Percentiles rank a stretch among this genome's conserved stretches.
phyloP scores from a whole-genome alignment of 768 basidiomycete species.

The Podaxis sp. region DNA sequence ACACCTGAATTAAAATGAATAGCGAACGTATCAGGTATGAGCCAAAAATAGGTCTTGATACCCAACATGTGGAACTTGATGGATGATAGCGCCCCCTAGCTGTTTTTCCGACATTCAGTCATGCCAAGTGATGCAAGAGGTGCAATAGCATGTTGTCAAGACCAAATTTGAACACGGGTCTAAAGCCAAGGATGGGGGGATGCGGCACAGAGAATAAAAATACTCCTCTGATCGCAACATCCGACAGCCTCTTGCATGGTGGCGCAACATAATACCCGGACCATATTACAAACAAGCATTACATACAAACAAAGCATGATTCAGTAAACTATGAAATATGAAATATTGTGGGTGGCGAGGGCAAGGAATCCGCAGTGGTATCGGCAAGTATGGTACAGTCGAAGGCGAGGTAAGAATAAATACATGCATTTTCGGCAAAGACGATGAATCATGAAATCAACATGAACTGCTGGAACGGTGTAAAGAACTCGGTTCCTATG shows the following conservation, averaged over 20 bases:
- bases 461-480: conserved; percentile 3
- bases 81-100: not conserved
- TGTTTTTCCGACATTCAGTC: conserved; percentile 3
- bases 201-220: not conserved
- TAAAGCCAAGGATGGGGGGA: not conserved
- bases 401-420: conserved; percentile 12
- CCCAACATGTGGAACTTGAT: conserved; percentile 6
- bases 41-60: conserved; percentile 1
- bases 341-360: conserved; percentile 1
- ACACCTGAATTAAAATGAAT: not conserved
- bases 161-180: not conserved
- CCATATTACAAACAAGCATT: conserved; percentile 12
- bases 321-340: conserved; percentile 4
- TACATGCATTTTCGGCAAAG: conserved; percentile 6
- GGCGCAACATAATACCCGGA: not conserved
- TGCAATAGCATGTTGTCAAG: not conserved
- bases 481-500: conserved; percentile 1
- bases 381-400: conserved; percentile 15
- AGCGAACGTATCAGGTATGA: not conserved
- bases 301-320: conserved; percentile 10
- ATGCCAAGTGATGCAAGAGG: conserved; percentile 5
- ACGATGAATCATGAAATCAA: conserved; percentile 4
- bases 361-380: conserved; percentile 13
- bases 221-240: not conserved
- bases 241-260: not conserved